phyloP scores from a whole-genome alignment of 129 eudicot genomes.

The Chrysanthemum seticuspe region DNA sequence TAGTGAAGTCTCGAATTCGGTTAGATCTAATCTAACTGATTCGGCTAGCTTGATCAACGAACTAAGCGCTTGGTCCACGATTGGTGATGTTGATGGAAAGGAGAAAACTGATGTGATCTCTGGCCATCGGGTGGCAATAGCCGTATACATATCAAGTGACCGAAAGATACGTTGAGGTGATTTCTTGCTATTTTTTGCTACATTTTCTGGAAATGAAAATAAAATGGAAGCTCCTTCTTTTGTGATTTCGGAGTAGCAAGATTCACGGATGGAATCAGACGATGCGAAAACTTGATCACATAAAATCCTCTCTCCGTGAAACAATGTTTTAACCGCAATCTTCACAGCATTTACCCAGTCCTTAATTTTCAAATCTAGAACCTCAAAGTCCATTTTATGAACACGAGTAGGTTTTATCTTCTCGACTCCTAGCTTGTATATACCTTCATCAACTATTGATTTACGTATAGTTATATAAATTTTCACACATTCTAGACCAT shows the following conservation, averaged over 20 bases:
- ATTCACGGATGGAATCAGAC: constrained; percentile 48
- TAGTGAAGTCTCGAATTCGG: constrained; percentile 42
- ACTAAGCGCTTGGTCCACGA: constrained; percentile 44
- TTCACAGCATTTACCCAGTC: constrained; percentile 50
- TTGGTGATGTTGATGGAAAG: constrained; percentile 34
- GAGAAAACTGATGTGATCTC: constrained; percentile 58
- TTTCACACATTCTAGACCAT: constrained; percentile 56
- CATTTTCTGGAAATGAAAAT: constrained; percentile 58
- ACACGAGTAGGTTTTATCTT: constrained; percentile 38
- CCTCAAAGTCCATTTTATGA: constrained; percentile 54
- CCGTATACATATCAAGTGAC: constrained; percentile 65
- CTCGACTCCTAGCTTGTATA: constrained; percentile 59
- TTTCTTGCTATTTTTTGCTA: constrained; percentile 52
- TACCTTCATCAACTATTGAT: constrained; percentile 76
- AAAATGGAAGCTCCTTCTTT: constrained; percentile 56
- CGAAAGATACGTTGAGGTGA: constrained; percentile 61
- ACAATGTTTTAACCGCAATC: constrained; percentile 46
- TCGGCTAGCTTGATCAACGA: constrained; percentile 49
- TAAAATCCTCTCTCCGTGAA: constrained; percentile 65
- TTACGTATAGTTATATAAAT: constrained; percentile 56
- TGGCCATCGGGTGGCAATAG: constrained; percentile 45
- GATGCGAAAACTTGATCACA: constrained; percentile 67
- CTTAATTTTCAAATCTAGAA: constrained; percentile 45
- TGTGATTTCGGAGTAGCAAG: constrained; percentile 54
- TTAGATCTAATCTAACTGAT: constrained; percentile 33